A percentile compares a stretch with the other conserved stretches of the same genome.
These are phyloP conservation scores for Durio zibethinus DNA, from an alignment of 345 rosid species.

Conservation along the genomic window DNA sequence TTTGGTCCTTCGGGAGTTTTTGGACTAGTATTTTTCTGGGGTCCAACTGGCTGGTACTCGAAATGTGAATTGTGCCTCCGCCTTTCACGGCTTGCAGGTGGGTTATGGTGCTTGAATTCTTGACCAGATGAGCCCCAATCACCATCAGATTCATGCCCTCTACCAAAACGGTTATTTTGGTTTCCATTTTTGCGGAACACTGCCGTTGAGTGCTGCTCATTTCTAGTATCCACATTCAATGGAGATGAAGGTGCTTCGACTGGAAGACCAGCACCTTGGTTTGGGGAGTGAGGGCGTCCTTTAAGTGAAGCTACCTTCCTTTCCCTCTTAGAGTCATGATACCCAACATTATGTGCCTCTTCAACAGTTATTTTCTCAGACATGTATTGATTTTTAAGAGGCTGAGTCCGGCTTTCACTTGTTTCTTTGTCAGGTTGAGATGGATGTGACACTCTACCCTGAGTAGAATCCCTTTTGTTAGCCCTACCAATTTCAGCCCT, in stretches of 20 bases:
- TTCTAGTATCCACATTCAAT: constrained; percentile 35
- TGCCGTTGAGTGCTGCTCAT: constrained; percentile 39
- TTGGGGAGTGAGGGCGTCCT: constrained; percentile 35
- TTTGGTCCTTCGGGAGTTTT: constrained; percentile 41
- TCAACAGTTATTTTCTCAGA: constrained; percentile 28
- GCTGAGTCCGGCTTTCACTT: constrained; percentile 18
- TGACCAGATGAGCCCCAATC: constrained; percentile 68
- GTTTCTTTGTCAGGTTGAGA: constrained; percentile 28
- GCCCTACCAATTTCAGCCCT: constrained; percentile 36
- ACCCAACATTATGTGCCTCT: constrained; percentile 31
- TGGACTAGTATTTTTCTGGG: constrained; percentile 33
- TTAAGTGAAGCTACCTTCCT: constrained; percentile 35
- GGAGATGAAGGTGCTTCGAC: constrained; percentile 30
- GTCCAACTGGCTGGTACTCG: constrained; percentile 82
- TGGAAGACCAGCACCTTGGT: constrained; percentile 32
- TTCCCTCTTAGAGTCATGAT: constrained; percentile 50
- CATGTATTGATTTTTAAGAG: constrained; percentile 20
- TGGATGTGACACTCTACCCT: constrained; percentile 19
- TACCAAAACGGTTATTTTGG: constrained; percentile 47
- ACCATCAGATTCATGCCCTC: constrained; percentile 59
- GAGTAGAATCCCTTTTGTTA: constrained; percentile 43
- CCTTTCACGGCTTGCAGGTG: constrained; percentile 52
- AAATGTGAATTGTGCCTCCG: constrained; percentile 58
- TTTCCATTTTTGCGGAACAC: constrained; percentile 54
- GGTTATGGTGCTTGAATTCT: constrained; percentile 49